Percentiles rank a stretch among this genome's conserved stretches.
phyloP scores from a whole-genome alignment of 1,284 basidiomycete genomes.

The Ceratobasidium sp. region DNA sequence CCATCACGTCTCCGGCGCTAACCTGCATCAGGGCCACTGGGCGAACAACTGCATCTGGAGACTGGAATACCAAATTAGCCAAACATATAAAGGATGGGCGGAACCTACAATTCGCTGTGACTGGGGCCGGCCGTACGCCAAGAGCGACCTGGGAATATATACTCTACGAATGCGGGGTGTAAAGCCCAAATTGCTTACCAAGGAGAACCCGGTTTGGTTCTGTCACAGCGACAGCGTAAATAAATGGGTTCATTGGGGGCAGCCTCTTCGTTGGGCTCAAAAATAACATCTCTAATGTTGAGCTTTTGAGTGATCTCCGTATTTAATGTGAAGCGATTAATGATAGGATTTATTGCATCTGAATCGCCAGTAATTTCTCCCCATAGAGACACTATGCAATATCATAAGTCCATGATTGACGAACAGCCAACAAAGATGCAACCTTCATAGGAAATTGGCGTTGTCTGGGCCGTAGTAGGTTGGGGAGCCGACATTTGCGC shows the following conservation, averaged over 20 bases:
- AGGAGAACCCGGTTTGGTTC: neutral
- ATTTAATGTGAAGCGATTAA: slow-evolving; percentile 26
- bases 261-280: slow-evolving; percentile 29
- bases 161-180: too few species aligned
- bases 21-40: slow-evolving; percentile 33
- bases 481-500: slow-evolving; percentile 5
- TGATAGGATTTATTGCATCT: slow-evolving; percentile 19
- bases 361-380: slow-evolving; percentile 27
- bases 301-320: slow-evolving; percentile 32
- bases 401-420: neutral
- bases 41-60: slow-evolving; percentile 22
- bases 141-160: neutral
- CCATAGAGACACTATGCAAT: slow-evolving; percentile 23
- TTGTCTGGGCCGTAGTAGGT: neutral
- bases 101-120: slow-evolving; percentile 18
- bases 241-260: slow-evolving; percentile 16
- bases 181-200: slow-evolving; percentile 1
- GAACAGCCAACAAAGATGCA: neutral
- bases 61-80: neutral
- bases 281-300: slow-evolving; percentile 27
- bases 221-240: slow-evolving; percentile 26
- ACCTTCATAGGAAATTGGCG: slow-evolving; percentile 28
- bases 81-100: neutral
- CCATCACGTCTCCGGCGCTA: slow-evolving; percentile 11
- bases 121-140: slow-evolving; percentile 24